Evolutionary conservation across 441 rosid genomes (phyloP), one percentile per base, ranked within the genome.

Genomic region (Syzygium malaccense): DNA sequence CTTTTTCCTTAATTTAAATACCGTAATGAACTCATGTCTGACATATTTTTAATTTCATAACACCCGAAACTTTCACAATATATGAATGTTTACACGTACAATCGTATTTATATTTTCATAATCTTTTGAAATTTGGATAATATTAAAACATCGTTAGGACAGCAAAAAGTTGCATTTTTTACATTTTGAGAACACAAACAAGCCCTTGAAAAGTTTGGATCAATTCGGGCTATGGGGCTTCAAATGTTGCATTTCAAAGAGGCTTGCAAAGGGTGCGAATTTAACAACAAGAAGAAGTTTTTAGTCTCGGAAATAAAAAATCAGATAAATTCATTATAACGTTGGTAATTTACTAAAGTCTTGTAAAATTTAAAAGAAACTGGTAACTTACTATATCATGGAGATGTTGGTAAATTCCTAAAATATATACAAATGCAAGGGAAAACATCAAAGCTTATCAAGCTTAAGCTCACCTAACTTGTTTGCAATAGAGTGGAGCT

Each of bases 21-120:
- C 32, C 0, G 0, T 8, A 17, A 66, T 2, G 0, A 32, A 5
- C 19, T 41, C 83, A 20, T 75, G 41, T 71, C 12, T 37, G 6
- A 3, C 3, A 32, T 33, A 18, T 60, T 75, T 37, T 12, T 23
- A 23, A 75, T 75, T 5, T 75, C n/a, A 75, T 23, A 75, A 41
- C 53, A 13, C 49, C n/a, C 1, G 4, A 23, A 37, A 75, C 3
- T 37, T 71, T 71, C 26, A 33, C 41, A 37, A 41, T 41, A 41
- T 23, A 75, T 75, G 3, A 71, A 33, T 23, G 51, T 75, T 14
- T 41, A 41, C 83, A 41, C 23, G 9, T 41, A 75, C 4, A 41
- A 75, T 45, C 17, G 25, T 75, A 7, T 75, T n/a, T 33, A 60
- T 28, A 60, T 71, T 37, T 71, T 41, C 6, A 15, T 64, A 3